phyloP scores from a whole-genome alignment of 768 basidiomycete species.

The Hirschioporus abietinus region DNA sequence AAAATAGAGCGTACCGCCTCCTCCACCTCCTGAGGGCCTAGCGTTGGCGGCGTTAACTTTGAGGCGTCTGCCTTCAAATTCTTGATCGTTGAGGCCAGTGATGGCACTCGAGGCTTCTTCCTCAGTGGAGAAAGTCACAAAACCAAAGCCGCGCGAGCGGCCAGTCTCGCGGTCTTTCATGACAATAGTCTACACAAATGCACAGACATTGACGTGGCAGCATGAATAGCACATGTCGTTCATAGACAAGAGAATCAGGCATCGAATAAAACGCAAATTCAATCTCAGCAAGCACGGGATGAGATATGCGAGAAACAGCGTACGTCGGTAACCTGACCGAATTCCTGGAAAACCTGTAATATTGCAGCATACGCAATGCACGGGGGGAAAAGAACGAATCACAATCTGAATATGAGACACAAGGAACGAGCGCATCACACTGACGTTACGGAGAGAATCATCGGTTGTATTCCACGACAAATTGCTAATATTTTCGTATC shows the following conservation, averaged over 20 bases:
- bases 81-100: slow-evolving; percentile 72
- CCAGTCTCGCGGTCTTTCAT: slow-evolving; percentile 99
- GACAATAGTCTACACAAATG: slow-evolving; percentile 73
- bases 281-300: slow-evolving; percentile 9
- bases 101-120: slow-evolving; percentile 81
- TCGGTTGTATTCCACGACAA: slow-evolving; percentile 96
- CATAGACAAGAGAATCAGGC: slow-evolving; percentile 14
- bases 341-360: slow-evolving; percentile 74
- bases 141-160: slow-evolving; percentile 95
- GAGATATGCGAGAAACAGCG: slow-evolving; percentile 36
- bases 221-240: slow-evolving; percentile 2
- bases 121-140: slow-evolving; percentile 67
- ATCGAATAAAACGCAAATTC: slow-evolving; percentile 6
- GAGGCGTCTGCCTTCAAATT: slow-evolving; percentile 89
- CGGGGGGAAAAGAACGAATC: slow-evolving; percentile 38
- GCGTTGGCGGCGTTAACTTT: slow-evolving; percentile 83
- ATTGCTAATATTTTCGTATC: slow-evolving; percentile 66
- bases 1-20: slow-evolving; percentile 18
- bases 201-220: slow-evolving; percentile 24
- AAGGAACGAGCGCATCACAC: slow-evolving; percentile 45
- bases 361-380: slow-evolving; percentile 25
- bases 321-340: slow-evolving; percentile 88
- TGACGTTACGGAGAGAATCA: slow-evolving; percentile 83
- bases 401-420: slow-evolving; percentile 26
- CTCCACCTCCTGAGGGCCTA: slow-evolving; percentile 47